Evolutionary conservation across 495 filamentous ascomycete species (phyloP), one percentile per base, ranked within the genome.

Genomic region (Penicillium antarcticum): DNA sequence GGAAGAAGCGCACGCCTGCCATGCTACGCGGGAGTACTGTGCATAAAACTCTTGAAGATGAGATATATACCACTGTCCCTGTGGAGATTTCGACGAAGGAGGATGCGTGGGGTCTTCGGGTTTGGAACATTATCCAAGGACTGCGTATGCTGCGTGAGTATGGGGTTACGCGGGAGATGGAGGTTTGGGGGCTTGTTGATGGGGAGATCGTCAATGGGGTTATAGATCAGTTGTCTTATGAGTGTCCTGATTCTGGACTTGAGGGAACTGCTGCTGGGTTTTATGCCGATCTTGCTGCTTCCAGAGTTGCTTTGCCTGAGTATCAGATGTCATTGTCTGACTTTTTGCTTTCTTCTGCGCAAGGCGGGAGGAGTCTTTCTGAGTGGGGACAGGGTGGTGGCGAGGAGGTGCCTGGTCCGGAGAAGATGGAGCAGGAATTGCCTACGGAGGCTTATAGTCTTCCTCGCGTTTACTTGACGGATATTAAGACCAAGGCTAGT

Each of bases 51-150:
- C 77, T 98, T 0, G 95, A 98, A 67, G 85, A 90, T 47, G 78
- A 97, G 67, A 81, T 97, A 1, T 87, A 92, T 61, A 84, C 71
- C 1, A 82, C 86, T 0, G 88, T 97, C 2, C 69, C 74, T 13
- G 81, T 98, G 2, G 80, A 85, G 11, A 71, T 88, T n/a, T 66
- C 70, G 7, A 91, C 81, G 0, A 86, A 80, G 48, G 95, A 96
- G 60, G 95, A 98, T 68, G 74, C 70, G 0, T 89, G 89, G 71
- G 94, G 87, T 2, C 69, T 98, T 40, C 77, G 83, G 51, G 76
- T 97, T 34, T 97, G 94, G 90, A 98, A 98, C 70, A 78, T 92
- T 21, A 88, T 95, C 23, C 87, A 95, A 61, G 91, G 94, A 0
- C 63, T 98, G 32, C 80, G 86, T 12, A 84, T 84, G 16, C 72